Base-by-base conservation (phyloP, 1,284 basidiomycete genomes). In the Ustilago crameri region DNA sequence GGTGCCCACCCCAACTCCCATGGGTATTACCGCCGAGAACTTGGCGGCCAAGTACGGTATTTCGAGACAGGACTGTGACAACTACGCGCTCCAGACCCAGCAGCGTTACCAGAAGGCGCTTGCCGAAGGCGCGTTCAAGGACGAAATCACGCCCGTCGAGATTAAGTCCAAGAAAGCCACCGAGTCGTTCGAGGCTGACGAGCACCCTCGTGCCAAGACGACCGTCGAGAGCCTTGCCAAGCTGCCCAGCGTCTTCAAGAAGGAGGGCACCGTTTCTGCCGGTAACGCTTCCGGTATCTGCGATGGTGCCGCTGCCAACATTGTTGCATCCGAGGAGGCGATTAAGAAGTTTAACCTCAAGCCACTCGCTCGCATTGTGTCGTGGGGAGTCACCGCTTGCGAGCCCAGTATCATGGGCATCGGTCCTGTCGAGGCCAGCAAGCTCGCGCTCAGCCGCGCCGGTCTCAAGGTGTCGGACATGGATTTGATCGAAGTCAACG, bases 201-300 rank as follows among this genome's bases (percentile, higher is more conserved):
- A 88, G 75, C 86, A 87, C 79, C 86, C 87, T 17, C 85, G 87
- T 35, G 83, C 93, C 86, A 91, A 93, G 79, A 90, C 96, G 71
- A 90, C 95, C 75, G 93, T 91, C 84, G 93, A 97, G 76, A 93
- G 95, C 85, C 89, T 98, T 74, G 92, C 91, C 46, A 87, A 89
- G 27, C 88, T 98, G 54, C 89, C 89, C 70, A 90, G 93, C 46
- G 91, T 91, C 24, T 98, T 98, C 88, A 91, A 91, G 74, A 87
- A 88, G 86, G 88, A 91, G 71, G 95, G 95, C 54, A 90, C 88
- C 47, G 93, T 98, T 83, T 97, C 94, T 18, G 91, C 95, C 56
- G 95, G 94, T 64, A 98, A 98, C 86, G 93, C 95, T 3, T 93
- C 91, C n/a, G 92, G 90, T 53, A 86, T 98, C 83, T 96, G 93